Conservation (phyloP, 805 yeast genomes). For the Wickerhamomyces subpelliculosus region DNA sequence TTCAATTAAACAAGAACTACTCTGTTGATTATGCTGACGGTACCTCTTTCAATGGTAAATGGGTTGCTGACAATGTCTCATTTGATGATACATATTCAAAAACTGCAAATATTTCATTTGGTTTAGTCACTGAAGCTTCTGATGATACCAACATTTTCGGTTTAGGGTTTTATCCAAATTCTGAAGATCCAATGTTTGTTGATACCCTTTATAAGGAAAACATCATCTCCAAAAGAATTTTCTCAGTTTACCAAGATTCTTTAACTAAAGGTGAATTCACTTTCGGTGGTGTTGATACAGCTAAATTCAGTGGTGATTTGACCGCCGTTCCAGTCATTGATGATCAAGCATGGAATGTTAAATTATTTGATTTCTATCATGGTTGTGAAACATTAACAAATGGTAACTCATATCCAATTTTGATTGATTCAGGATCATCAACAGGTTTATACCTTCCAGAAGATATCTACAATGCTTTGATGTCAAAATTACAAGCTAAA, state of each 20-base stretch:
- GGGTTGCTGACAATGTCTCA: conserved; percentile 5
- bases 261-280: conserved; percentile 7
- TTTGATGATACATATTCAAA: conserved; percentile 3
- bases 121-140: conserved; percentile 2
- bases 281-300: conserved; percentile 50
- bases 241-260: conserved; percentile 10
- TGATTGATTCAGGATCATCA: conserved; percentile 13
- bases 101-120: conserved; percentile 6
- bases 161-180: conserved; percentile 7
- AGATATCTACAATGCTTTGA: conserved; percentile 7
- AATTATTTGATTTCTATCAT: conserved; percentile 17
- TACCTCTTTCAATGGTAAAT: conserved; percentile 4
- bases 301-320: conserved; percentile 38
- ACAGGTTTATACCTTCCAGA: conserved; percentile 12
- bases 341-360: conserved; percentile 21
- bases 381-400: conserved; percentile 5
- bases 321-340: conserved; percentile 33
- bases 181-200: conserved; percentile 5
- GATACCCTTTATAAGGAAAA: conserved; percentile 4
- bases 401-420: conserved; percentile 7
- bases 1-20: not conserved
- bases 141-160: conserved; percentile 8
- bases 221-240: conserved; percentile 7
- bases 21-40: conserved; percentile 3
- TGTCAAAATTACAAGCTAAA: conserved; percentile 8